Evolutionary conservation across 148 eudicot genomes (phyloP).

Genomic region (Chenopodium suecicum): DNA sequence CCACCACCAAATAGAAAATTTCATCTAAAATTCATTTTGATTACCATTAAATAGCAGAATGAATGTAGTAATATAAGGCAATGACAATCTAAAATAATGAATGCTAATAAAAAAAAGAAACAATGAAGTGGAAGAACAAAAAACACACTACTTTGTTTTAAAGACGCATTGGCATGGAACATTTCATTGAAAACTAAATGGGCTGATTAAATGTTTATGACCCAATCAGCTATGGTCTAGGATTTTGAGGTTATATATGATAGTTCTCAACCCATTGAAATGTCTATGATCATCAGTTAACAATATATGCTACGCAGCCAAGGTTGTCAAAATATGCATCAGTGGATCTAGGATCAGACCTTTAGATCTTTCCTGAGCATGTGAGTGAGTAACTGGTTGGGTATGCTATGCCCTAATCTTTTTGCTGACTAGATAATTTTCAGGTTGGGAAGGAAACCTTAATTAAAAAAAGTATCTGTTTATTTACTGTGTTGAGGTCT

Average conservation of each 20-base stretch:
- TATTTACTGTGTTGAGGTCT: no score
- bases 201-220: background rate
- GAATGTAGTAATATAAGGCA: background rate
- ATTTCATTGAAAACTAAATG: background rate
- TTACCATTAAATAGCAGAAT: background rate
- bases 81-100: background rate
- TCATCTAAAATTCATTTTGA: background rate
- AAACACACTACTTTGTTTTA: background rate
- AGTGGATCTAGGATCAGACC: background rate
- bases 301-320: background rate
- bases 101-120: background rate
- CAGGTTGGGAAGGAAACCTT: no score
- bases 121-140: background rate
- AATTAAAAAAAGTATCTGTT: no score
- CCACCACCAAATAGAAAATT: background rate
- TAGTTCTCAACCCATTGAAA: background rate
- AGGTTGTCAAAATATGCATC: background rate
- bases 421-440: no score
- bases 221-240: no score
- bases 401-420: no score
- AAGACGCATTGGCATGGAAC: background rate
- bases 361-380: no score
- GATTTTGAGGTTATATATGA: background rate
- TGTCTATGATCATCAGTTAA: background rate
- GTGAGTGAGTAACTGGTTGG: no score